Percentiles rank a stretch among this genome's conserved stretches.
Conservation (phyloP, 306 rosid species). For the Cicer judaicum region DNA sequence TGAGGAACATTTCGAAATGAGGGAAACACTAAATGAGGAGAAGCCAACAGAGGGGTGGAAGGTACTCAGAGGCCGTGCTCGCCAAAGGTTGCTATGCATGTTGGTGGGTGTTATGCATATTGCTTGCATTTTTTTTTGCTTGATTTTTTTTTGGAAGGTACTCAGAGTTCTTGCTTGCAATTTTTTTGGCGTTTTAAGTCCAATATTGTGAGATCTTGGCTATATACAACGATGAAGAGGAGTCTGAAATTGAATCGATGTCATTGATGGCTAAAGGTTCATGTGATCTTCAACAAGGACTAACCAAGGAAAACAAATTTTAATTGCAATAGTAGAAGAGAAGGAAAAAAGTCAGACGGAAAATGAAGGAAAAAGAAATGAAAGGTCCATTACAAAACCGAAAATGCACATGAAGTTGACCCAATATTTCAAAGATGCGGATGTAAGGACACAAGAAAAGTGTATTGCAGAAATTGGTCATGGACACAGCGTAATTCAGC, state of each 20-base stretch:
- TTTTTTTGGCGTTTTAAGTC: slow-evolving; percentile 12
- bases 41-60: background rate
- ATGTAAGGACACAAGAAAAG: background rate
- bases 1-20: background rate
- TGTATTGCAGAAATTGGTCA: background rate
- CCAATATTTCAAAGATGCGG: background rate
- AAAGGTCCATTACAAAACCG: background rate
- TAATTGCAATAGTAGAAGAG: background rate
- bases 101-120: too few relatives aligned
- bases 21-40: background rate
- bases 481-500: too few relatives aligned
- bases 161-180: background rate
- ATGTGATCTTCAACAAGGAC: background rate
- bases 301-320: background rate
- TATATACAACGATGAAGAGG: background rate
- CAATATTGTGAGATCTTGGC: background rate
- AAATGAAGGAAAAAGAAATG: slow-evolving; percentile 11
- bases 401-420: background rate
- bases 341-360: background rate
- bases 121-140: too few relatives aligned
- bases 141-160: background rate
- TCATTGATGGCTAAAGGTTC: background rate
- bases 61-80: background rate
- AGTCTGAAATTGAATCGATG: background rate
- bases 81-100: background rate